Evolutionary conservation across 129 eudicot species (phyloP), one percentile per base, ranked within the genome.

Genomic region (Lactuca sativa): DNA sequence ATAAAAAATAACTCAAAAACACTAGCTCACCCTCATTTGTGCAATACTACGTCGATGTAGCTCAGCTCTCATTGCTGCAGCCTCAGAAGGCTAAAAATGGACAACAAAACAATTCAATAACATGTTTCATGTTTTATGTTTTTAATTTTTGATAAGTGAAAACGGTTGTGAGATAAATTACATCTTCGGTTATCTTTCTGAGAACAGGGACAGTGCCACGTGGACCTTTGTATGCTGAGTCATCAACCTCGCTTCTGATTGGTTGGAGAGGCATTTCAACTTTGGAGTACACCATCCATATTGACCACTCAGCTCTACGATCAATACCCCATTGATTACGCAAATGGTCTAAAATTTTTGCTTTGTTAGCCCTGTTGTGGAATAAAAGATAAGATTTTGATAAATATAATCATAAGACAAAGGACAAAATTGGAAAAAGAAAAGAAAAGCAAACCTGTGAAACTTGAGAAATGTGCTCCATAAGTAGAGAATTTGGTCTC

Each of bases 291-390:
- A 93, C 97, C 97, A 93, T 93, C 99, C 99, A 93, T 77, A 93
- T 93, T 30, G 99, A 93, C 99, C 99, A 93, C 86, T 93, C 99
- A 33, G 97, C 90, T 80, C 81, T 93, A 49, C 99, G 87, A 65
- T 93, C 97, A 74, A 63, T 56, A 64, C 97, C 90, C 97, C 97
- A 93, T 13, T 85, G 81, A 41, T 90, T 79, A 53, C 81, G 84
- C 67, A 93, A 82, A 81, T 71, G 81, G 59, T 93, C 97, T 74
- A 86, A 74, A 47, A 93, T 76, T 77, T 83, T 83, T 67, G 84
- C 73, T 78, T 74, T 83, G 71, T 90, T 83, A 59, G 84, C 86
- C 95, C 99, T 93, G 82, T 43, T 67, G 55, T 69, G 32, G 49
- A 64, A 8, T 32, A 60, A 53, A 62, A 56, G 55, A 52, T 34